Evolutionary conservation across 2,329 filamentous ascomycete species (phyloP).

Genomic region (Fusarium burgessii): DNA sequence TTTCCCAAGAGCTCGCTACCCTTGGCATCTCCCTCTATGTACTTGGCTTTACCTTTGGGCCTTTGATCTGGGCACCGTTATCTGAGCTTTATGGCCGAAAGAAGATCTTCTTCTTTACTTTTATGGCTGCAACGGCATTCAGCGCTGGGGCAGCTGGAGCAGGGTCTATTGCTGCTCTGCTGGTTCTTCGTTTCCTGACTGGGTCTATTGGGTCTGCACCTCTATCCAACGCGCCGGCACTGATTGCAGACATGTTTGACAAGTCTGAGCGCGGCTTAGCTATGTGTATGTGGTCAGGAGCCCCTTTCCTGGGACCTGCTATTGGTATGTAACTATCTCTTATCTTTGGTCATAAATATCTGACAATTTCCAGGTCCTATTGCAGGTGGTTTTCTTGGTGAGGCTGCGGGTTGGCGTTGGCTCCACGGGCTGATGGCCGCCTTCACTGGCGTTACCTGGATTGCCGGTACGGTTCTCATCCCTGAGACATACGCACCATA

Average conservation of each 20-base stretch:
- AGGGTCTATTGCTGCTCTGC: slow-evolving; percentile 66
- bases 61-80: slow-evolving; percentile 73
- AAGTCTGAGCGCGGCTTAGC: slow-evolving; percentile 63
- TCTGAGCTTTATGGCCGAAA: slow-evolving; percentile 73
- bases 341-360: rapidly evolving
- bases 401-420: slow-evolving; percentile 70
- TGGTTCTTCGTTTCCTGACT: not conserved
- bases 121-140: slow-evolving; percentile 68
- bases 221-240: slow-evolving; percentile 6
- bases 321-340: not conserved
- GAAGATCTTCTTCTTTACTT: slow-evolving; percentile 68
- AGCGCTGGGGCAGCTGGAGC: slow-evolving; percentile 69
- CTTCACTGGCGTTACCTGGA: slow-evolving; percentile 57
- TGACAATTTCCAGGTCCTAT: slow-evolving; percentile 57
- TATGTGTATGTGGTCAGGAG: slow-evolving; percentile 66
- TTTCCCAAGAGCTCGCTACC: slow-evolving; percentile 65
- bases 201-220: slow-evolving; percentile 10
- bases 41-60: slow-evolving; percentile 70
- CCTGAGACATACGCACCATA: slow-evolving; percentile 50
- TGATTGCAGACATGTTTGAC: slow-evolving; percentile 50
- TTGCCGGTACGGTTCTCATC: slow-evolving; percentile 58
- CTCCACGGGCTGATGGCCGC: slow-evolving; percentile 25
- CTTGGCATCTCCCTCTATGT: slow-evolving; percentile 74
- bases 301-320: slow-evolving; percentile 50
- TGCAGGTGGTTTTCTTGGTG: slow-evolving; percentile 67